Evolutionary conservation across 2,329 filamentous ascomycete genomes (phyloP), one percentile per base, ranked within the genome.

Genomic region (Lecanosticta acicola): DNA sequence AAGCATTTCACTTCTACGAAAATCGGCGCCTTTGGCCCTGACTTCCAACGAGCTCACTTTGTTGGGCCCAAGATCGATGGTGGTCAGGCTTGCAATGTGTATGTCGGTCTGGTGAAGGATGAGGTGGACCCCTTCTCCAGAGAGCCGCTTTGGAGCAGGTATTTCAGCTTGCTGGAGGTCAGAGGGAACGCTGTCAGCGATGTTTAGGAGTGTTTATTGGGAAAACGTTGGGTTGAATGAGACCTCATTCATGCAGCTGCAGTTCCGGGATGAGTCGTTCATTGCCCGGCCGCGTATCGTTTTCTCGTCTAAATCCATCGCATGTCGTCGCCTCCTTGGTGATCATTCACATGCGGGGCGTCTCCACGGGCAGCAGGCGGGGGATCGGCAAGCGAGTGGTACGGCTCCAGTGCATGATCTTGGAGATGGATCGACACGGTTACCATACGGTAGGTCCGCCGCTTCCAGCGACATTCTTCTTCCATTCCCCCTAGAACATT

Each of bases 1-100:
- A 53, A 54, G 19, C 50, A 55, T 41, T 55, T 55, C 36, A 49
- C 48, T 21, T 40, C 39, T 3, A 53, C 53, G 24, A 46, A 55
- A 32, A 32, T 51, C 7, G 53, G 53, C 1, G 50, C 47, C 13
- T 51, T 55, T 24, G 53, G 50, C 5, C 39, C 38, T 14, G 32
- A 20, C n/a, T 51, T 51, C 26, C 51, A 49, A 34, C 36, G 53
- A 16, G 53, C 50, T 17, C 46, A 49, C 39, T 55, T 55, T 24
- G 49, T 54, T 9, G 54, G 54, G 3, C 49, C 54, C 16, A 54
- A 48, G 32, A 39, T 56, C 18, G 21, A 39, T 11, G 50, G 45
- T 5, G 46, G 49, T 7, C 36, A 45, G 21, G 50, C 46, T 3
- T 52, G 51, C 43, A 48, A 53, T 44, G 51, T 56, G 19, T 48